phyloP scores from a whole-genome alignment of 345 rosid species.

The Eucalyptus globulus region DNA sequence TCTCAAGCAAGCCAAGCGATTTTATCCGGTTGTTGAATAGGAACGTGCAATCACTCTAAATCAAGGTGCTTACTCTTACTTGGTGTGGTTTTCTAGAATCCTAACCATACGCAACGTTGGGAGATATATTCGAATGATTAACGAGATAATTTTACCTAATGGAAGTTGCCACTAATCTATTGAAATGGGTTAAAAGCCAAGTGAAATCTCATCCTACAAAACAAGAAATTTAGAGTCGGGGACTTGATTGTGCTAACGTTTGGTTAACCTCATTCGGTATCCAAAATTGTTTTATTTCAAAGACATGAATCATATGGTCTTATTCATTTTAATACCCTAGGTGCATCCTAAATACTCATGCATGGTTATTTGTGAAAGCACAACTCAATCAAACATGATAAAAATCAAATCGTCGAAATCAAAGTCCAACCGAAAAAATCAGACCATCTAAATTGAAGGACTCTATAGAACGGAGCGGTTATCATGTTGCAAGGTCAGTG shows the following conservation, averaged over 20 bases:
- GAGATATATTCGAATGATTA: no score
- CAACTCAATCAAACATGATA: background rate
- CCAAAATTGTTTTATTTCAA: no score
- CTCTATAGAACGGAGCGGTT: no score
- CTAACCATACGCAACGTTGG: fast-evolving
- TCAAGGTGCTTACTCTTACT: background rate
- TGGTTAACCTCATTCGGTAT: background rate
- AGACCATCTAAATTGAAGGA: no score
- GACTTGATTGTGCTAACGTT: fast-evolving
- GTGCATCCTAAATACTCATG: background rate
- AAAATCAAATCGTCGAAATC: no score
- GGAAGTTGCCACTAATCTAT: background rate
- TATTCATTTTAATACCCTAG: background rate
- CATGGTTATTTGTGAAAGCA: background rate
- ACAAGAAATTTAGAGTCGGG: background rate
- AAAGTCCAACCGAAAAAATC: no score
- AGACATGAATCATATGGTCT: background rate
- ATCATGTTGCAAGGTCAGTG: no score
- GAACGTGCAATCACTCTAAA: background rate
- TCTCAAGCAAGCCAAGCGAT: background rate
- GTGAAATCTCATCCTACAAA: background rate
- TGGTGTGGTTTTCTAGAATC: background rate
- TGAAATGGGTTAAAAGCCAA: background rate
- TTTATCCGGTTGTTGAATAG: background rate
- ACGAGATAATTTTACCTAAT: no score